Percentiles rank a stretch among this genome's conserved stretches.
Conservation (phyloP, 2,329 filamentous ascomycete genomes). For the Pyrenophora teres region DNA sequence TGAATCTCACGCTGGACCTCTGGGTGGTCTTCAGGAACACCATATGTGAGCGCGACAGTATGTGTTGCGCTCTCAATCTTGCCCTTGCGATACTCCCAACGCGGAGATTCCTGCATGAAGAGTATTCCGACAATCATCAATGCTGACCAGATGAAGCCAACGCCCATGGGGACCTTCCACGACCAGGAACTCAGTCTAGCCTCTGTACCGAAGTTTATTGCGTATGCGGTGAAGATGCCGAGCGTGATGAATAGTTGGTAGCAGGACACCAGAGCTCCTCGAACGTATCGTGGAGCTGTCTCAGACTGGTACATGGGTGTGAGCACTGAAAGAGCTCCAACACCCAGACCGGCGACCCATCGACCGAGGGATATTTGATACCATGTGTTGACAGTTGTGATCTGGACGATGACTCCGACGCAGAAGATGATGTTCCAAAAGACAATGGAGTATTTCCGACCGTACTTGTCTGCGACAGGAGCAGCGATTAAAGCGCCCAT, state of each 20-base stretch:
- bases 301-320: conserved; percentile 68
- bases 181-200: conserved; percentile 53
- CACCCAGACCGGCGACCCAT: conserved; percentile 68
- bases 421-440: conserved; percentile 66
- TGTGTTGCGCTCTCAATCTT: conserved; percentile 56
- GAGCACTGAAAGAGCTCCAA: conserved; percentile 67
- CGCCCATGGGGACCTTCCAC: conserved; percentile 68
- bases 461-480: conserved; percentile 65
- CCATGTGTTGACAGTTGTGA: conserved; percentile 62
- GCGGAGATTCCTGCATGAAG: conserved; percentile 62
- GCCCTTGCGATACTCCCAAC: conserved; percentile 62
- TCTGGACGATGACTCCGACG: conserved; percentile 68
- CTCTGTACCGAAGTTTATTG: conserved; percentile 66
- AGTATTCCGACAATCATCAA: conserved; percentile 60
- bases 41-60: conserved; percentile 61
- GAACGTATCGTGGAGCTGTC: conserved; percentile 66
- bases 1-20: conserved; percentile 58
- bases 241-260: conserved; percentile 74
- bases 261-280: conserved; percentile 64
- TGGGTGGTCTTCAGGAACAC: conserved; percentile 60
- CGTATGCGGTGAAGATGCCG: conserved; percentile 62
- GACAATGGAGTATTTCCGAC: conserved; percentile 67
- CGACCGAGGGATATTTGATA: conserved; percentile 68
- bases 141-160: conserved; percentile 61
- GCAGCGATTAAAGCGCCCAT: conserved; percentile 67